A percentile compares a stretch with the other conserved stretches of the same genome.
Evolutionary conservation across 2,329 filamentous ascomycete species (phyloP).

Genomic region (Paecilomyces formosus): DNA sequence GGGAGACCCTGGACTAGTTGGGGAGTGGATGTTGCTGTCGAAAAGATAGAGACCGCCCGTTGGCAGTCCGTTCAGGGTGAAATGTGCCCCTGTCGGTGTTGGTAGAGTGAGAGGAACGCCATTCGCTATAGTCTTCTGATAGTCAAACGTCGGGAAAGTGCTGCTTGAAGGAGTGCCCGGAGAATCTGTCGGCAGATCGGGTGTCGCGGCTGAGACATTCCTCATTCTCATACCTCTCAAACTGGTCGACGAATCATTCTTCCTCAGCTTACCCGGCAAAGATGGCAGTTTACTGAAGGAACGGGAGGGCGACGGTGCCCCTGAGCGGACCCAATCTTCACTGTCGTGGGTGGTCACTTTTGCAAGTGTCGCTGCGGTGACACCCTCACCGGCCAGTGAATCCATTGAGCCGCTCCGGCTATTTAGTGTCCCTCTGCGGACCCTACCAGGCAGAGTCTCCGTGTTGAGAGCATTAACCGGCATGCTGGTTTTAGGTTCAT

Average conservation of each 20-base stretch:
- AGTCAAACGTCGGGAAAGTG: conserved; percentile 50
- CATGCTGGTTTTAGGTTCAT: conserved; percentile 16
- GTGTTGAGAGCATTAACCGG: conserved; percentile 9
- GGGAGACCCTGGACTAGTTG: conserved; percentile 56
- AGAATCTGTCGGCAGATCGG: conserved; percentile 58
- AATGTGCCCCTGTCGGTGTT: conserved; percentile 58
- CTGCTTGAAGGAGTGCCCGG: conserved; percentile 67
- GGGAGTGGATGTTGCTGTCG: conserved; percentile 71
- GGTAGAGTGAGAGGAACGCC: conserved; percentile 55
- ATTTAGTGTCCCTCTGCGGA: conserved; percentile 13
- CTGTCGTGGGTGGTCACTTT: conserved; percentile 40
- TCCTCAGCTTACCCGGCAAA: conserved; percentile 44
- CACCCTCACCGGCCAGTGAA: conserved; percentile 31
- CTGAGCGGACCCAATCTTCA: conserved; percentile 23
- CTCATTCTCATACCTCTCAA: conserved; percentile 65
- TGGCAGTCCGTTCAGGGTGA: conserved; percentile 48
- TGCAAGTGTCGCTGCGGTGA: conserved; percentile 33
- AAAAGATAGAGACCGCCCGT: conserved; percentile 72
- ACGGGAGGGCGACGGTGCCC: conserved; percentile 26
- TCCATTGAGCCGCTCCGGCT: conserved; percentile 25
- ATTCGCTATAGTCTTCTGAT: conserved; percentile 41
- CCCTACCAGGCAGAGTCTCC: conserved; percentile 5
- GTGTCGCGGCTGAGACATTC: conserved; percentile 60
- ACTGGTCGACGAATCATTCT: conserved; percentile 65
- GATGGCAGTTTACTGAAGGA: conserved; percentile 32